Conservation (phyloP, 2,329 filamentous ascomycete genomes). For the Coniella vitis region DNA sequence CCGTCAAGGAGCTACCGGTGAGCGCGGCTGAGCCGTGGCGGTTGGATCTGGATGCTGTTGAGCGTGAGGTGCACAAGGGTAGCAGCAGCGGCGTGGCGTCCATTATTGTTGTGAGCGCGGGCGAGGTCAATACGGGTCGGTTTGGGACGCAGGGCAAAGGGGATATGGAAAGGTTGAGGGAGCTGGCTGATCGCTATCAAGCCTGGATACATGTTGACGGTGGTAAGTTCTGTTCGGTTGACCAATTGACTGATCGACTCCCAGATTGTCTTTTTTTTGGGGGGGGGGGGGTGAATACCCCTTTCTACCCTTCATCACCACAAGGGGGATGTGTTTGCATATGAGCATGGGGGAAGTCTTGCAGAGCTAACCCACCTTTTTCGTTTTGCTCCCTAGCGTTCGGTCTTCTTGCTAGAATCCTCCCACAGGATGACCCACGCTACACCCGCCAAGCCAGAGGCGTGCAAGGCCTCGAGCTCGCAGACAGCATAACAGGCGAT, state of each 20-base stretch:
- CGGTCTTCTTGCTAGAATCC: slow-evolving; percentile 68
- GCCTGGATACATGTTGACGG: slow-evolving; percentile 90
- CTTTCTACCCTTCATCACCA: neutral
- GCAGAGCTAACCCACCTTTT: neutral
- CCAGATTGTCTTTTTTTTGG: too few species aligned
- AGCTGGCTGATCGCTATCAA: slow-evolving; percentile 62
- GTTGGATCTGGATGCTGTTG: slow-evolving; percentile 61
- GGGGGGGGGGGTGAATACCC: too few species aligned
- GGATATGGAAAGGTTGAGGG: slow-evolving; percentile 58
- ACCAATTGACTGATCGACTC: too few species aligned
- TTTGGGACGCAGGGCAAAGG: slow-evolving; percentile 57
- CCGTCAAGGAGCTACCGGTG: slow-evolving; percentile 54
- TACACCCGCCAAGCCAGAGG: neutral
- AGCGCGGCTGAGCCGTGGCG: slow-evolving; percentile 54
- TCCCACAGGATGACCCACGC: slow-evolving; percentile 37
- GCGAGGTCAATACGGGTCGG: slow-evolving; percentile 84
- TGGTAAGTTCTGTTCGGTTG: slow-evolving; percentile 37
- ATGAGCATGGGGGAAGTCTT: too few species aligned
- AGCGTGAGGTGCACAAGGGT: slow-evolving; percentile 47
- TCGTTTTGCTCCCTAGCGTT: slow-evolving; percentile 66
- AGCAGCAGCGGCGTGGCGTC: slow-evolving; percentile 57
- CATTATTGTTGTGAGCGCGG: slow-evolving; percentile 75
- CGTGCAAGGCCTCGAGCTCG: slow-evolving; percentile 64
- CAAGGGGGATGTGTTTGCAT: too few species aligned
- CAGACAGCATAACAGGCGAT: slow-evolving; percentile 81